Evolutionary conservation across 768 basidiomycete species (phyloP), one percentile per base, ranked within the genome.

Genomic region (Lactarius tabidus): DNA sequence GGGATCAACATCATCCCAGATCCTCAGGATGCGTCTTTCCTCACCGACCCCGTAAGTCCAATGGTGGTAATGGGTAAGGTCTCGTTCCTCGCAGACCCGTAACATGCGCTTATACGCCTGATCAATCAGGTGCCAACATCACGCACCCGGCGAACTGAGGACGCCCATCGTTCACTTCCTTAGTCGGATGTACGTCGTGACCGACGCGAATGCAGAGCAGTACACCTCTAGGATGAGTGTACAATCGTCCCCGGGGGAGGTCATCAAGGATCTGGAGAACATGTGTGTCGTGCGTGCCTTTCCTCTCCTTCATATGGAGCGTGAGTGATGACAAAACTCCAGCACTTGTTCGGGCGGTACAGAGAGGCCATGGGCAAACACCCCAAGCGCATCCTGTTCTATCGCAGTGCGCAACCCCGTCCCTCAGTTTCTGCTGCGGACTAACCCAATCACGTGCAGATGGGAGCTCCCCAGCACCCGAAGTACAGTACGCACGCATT

Each of bases 111-210:
- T 8, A 33, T 33, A 3, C 33, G 33, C 33, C 18, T 15, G 20
- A 12, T 39, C 48, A 6, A 33, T 23, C n/a, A 67, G 74, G 89
- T 66, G 91, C 89, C 9, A 90, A 93, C 71, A 88, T 91, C n/a
- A 89, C 91, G 51, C 91, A 93, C 70, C 89, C 92, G 12, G 90
- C 90, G 9, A 81, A 88, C 0, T 81, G 82, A n/a, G 88, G 84
- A 10, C 82, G 85, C 4, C 91, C 91, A 1, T 93, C 91, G 0
- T 92, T 88, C 73, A 88, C 92, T 0, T 80, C 90, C 14, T 76
- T 93, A 15, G 90, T 93, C 14, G 90, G 82, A 31, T 92, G 87
- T 66, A 84, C n/a, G n/a, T n/a, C n/a, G n/a, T n/a, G n/a, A n/a
- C 93, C 36, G 91, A 93, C 71, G 83, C 84, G 0, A 83, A 85